Base-by-base conservation (phyloP, 169 alveolate genomes). In the Eimeria necatrix region DNA sequence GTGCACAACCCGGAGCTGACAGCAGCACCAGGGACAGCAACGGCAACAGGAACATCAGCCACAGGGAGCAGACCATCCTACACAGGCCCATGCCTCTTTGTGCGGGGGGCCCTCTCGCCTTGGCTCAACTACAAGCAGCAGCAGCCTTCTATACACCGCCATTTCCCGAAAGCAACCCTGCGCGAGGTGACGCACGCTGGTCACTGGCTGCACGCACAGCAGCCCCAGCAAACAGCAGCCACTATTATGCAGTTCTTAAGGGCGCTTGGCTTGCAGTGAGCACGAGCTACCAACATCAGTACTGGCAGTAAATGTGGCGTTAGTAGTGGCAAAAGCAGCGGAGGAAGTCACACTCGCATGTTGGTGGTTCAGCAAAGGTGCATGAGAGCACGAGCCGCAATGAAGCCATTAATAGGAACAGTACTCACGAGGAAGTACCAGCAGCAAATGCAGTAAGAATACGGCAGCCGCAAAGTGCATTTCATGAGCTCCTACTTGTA, bases 181-280 rank as follows among this genome's bases (percentile, higher is more conserved):
- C 87, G 59, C 46, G 59, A 46, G 7, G 59, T 76, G 4, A 24
- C 52, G 9, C 9, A 76, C 26, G 87, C 87, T 5, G 87, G 87
- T 7, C 87, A 76, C 59, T 76, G 87, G 87, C 87, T 76, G 68
- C 87, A 76, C 46, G 87, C 87, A 48, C 87, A 76, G 46, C 87
- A 76, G 64, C 87, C 59, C 22, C 26, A 76, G 18, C n/a, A 46
- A 10, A 76, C 87, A 16, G 26, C 12, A 12, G 20, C 9, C 8
- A 26, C 20, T 49, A 51, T 51, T 46, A 32, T 14, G 61, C 24
- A 41, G 24, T 76, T 76, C 61, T 41, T 76, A 10, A 5, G 46
- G 16, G 4, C 68, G 4, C 68, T 56, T 12, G 51, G 24, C 16
- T n/a, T n/a, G 20, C 52, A n/a, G 12, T 8, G 8, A 24, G 8